These are phyloP conservation scores for Streptanthus diversifolius DNA, from an alignment of 345 rosid species.

Conservation along the genomic window DNA sequence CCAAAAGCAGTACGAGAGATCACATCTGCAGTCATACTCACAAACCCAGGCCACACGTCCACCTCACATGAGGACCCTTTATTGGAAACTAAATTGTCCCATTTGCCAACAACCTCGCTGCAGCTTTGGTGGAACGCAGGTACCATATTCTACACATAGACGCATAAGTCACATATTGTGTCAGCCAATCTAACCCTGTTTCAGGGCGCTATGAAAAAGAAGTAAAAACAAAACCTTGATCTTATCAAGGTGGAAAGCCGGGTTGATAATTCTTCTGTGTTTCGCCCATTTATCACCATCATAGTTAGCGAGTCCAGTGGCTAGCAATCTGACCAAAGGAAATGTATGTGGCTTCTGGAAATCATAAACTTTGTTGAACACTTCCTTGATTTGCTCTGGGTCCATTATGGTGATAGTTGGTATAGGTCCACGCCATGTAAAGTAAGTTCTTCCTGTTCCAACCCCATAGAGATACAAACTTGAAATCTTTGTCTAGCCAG, in stretches of 20 bases:
- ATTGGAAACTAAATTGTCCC: constrained; percentile 22
- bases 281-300: constrained; percentile 47
- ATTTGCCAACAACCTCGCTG: constrained; percentile 24
- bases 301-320: constrained; percentile 14
- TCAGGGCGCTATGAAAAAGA: background rate
- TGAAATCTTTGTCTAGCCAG: background rate
- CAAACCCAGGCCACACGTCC: constrained; percentile 42
- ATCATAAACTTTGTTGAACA: constrained; percentile 35
- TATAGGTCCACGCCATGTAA: constrained; percentile 43
- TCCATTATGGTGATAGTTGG: constrained; percentile 41
- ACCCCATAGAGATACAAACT: background rate
- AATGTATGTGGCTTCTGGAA: constrained; percentile 27
- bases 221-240: constrained; percentile 32
- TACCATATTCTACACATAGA: constrained; percentile 24
- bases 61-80: constrained; percentile 32
- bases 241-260: constrained; percentile 47
- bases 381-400: constrained; percentile 41
- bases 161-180: background rate
- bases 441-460: constrained; percentile 40
- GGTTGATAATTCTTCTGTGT: constrained; percentile 42
- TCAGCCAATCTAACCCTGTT: background rate
- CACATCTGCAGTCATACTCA: constrained; percentile 36
- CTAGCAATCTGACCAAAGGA: constrained; percentile 19
- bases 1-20: constrained; percentile 63
- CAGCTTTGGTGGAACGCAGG: constrained; percentile 38